Evolutionary conservation across 2,329 filamentous ascomycete genomes (phyloP).

Genomic region (Phoma sp.): DNA sequence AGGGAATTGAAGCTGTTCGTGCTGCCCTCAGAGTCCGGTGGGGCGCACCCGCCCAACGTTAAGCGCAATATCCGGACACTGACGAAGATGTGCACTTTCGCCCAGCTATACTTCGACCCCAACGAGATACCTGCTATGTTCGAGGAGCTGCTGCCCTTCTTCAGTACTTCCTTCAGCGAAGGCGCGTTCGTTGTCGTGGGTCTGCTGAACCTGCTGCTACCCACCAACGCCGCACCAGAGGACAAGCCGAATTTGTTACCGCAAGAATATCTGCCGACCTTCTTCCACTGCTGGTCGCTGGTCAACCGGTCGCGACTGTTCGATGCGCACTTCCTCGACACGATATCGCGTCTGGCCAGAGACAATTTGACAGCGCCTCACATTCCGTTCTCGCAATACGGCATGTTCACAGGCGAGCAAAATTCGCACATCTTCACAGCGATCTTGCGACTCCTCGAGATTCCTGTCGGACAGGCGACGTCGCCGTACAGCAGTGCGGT

Average conservation of each 20-base stretch:
- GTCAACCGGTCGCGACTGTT: constrained; percentile 87
- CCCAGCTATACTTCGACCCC: constrained; percentile 91
- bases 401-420: constrained; percentile 91
- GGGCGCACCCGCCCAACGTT: constrained; percentile 66
- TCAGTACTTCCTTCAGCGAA: constrained; percentile 90
- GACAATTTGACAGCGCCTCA: constrained; percentile 79
- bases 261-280: constrained; percentile 86
- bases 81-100: constrained; percentile 87
- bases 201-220: constrained; percentile 83
- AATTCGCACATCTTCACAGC: constrained; percentile 93
- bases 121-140: constrained; percentile 77
- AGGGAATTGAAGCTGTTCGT: constrained; percentile 91
- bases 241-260: constrained; percentile 79
- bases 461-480: constrained; percentile 93
- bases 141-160: constrained; percentile 64
- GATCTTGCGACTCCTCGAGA: constrained; percentile 86
- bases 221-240: constrained; percentile 78
- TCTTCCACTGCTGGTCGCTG: constrained; percentile 96
- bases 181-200: constrained; percentile 93
- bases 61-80: constrained; percentile 75
- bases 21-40: constrained; percentile 78
- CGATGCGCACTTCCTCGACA: constrained; percentile 86
- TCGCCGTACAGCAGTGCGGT: constrained; percentile 84
- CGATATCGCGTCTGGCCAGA: constrained; percentile 84
- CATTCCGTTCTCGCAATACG: constrained; percentile 82